phyloP scores from a whole-genome alignment of 371 early-diverging fungal genomes.

The Entomophthora muscae region DNA sequence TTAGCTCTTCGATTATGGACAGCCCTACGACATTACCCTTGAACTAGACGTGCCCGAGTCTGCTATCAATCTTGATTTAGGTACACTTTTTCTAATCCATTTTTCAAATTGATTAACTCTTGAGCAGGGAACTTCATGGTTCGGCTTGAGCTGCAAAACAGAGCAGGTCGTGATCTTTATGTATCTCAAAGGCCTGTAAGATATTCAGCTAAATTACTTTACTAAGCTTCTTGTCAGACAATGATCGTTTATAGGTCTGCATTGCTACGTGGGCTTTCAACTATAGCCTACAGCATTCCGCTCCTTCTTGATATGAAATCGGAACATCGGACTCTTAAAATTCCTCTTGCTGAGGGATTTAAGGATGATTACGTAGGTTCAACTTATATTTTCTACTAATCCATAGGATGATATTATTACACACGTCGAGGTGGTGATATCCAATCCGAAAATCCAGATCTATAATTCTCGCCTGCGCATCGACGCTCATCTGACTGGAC shows the following conservation, averaged over 20 bases:
- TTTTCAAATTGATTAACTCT: no score
- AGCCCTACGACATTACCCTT: constrained; percentile 1
- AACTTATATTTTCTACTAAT: background rate
- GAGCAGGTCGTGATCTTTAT: background rate
- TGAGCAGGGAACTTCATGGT: constrained; percentile 8
- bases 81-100: no score
- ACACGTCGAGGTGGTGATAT: background rate
- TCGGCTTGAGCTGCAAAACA: background rate
- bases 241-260: background rate
- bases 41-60: constrained; percentile 3
- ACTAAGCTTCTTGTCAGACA: background rate
- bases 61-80: background rate
- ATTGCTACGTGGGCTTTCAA: background rate
- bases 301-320: background rate
- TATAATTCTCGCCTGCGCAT: background rate
- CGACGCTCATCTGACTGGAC: background rate
- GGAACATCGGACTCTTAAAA: background rate
- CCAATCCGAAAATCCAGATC: background rate
- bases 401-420: constrained; percentile 1
- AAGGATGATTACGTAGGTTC: constrained; percentile 5
- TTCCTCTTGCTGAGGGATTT: background rate
- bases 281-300: background rate
- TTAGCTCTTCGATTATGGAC: constrained; percentile 3
- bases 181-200: background rate
- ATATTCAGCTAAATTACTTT: background rate